A percentile compares a stretch with the other conserved stretches of the same genome.
These are phyloP conservation scores for Trametes punicea DNA, from an alignment of 768 basidiomycete species.

Conservation along the genomic window DNA sequence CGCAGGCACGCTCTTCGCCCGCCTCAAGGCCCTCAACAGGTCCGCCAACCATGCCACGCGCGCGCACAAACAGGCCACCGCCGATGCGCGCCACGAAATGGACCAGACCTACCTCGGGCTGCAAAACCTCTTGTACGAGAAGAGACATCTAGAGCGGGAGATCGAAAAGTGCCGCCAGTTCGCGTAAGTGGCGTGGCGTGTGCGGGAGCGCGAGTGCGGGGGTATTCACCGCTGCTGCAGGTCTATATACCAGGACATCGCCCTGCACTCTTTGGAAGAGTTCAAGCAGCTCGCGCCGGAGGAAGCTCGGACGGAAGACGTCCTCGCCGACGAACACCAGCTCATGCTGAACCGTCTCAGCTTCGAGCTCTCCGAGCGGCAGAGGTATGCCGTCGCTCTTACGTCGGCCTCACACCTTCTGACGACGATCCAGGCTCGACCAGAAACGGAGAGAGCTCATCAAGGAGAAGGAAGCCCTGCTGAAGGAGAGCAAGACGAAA, in stretches of 20 bases:
- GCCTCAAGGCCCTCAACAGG: constrained; percentile 77
- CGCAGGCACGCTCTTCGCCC: constrained; percentile 73
- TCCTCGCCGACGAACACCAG: constrained; percentile 69
- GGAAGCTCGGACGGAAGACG: constrained; percentile 58
- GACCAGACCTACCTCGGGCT: constrained; percentile 84
- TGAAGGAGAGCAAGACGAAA: constrained; percentile 79
- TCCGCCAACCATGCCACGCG: constrained; percentile 69
- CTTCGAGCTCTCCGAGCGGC: constrained; percentile 85
- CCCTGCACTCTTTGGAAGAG: constrained; percentile 66
- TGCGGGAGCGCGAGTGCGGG: not conserved
- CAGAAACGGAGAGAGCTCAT: constrained; percentile 64
- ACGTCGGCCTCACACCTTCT: constrained; percentile 12
- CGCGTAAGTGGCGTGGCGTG: constrained; percentile 53
- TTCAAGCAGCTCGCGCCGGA: constrained; percentile 67
- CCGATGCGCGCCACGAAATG: constrained; percentile 81
- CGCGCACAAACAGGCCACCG: constrained; percentile 65
- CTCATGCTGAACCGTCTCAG: constrained; percentile 84
- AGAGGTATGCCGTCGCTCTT: constrained; percentile 52
- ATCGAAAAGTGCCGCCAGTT: constrained; percentile 93
- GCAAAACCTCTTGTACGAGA: constrained; percentile 87
- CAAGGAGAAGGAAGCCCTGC: constrained; percentile 70
- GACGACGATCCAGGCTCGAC: constrained; percentile 54
- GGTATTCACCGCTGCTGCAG: constrained; percentile 36
- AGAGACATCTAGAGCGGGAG: constrained; percentile 84
- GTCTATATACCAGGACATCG: constrained; percentile 85